phyloP scores from a whole-genome alignment of 495 filamentous ascomycete species.

The Penicillium paxilli region DNA sequence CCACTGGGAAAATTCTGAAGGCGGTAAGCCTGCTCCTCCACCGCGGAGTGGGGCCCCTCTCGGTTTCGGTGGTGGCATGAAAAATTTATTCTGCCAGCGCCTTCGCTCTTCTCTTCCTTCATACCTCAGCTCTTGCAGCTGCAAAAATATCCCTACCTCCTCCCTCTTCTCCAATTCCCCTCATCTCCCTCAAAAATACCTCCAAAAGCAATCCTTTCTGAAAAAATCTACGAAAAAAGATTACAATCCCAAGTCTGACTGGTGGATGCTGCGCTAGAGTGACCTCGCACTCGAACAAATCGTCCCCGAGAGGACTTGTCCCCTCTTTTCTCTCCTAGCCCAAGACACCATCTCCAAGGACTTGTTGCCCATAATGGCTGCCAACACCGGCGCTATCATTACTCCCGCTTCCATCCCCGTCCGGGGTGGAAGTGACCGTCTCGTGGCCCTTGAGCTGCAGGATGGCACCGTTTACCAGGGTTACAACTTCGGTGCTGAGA shows the following conservation, averaged over 20 bases:
- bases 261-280: constrained; percentile 50
- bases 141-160: too few relatives aligned
- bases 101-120: constrained; percentile 17
- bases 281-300: constrained; percentile 29
- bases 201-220: constrained; percentile 1
- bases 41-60: constrained; percentile 18
- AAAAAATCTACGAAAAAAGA: neutral
- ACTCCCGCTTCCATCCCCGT: constrained; percentile 50
- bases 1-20: constrained; percentile 15
- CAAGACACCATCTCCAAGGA: constrained; percentile 35
- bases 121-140: constrained; percentile 29
- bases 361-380: constrained; percentile 32
- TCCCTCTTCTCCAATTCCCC: constrained; percentile 3
- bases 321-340: constrained; percentile 34
- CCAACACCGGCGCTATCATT: constrained; percentile 40
- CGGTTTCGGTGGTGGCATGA: constrained; percentile 15
- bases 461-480: constrained; percentile 88
- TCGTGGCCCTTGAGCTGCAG: constrained; percentile 83
- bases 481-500: constrained; percentile 90
- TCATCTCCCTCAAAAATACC: neutral
- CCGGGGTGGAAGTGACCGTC: constrained; percentile 49
- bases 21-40: constrained; percentile 6
- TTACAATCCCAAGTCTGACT: constrained; percentile 25
- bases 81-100: constrained; percentile 27
- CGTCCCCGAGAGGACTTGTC: constrained; percentile 49